A percentile compares a stretch with the other conserved stretches of the same genome.
phyloP scores from a whole-genome alignment of 2,329 filamentous ascomycete species.

The Botryotinia calthae region DNA sequence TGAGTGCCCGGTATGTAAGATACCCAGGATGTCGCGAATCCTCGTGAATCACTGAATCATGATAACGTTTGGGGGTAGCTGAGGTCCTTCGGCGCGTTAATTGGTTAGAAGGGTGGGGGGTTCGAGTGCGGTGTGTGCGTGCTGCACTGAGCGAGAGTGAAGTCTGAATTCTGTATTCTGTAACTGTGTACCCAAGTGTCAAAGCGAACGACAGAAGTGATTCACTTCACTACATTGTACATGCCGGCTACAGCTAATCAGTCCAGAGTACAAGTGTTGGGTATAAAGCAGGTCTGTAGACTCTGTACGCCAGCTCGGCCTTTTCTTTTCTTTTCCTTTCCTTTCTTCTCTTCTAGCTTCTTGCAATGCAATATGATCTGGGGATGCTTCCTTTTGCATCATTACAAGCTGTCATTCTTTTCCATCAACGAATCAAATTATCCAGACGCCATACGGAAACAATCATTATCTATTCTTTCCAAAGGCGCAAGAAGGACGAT shows the following conservation, averaged over 20 bases:
- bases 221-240: neutral
- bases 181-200: neutral
- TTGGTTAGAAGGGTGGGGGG: neutral
- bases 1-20: neutral
- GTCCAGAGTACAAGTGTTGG: neutral
- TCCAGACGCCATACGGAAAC: neutral
- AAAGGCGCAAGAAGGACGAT: neutral
- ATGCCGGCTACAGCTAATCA: neutral
- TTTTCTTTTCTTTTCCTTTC: neutral
- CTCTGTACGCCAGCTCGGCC: neutral
- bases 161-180: neutral
- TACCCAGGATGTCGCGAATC: neutral
- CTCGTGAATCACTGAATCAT: neutral
- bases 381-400: neutral
- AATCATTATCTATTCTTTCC: neutral
- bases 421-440: neutral
- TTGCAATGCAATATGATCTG: neutral
- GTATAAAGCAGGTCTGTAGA: neutral
- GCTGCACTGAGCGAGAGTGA: neutral
- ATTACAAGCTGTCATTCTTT: neutral
- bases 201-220: neutral
- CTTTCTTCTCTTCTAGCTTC: neutral
- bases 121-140: neutral
- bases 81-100: neutral
- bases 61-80: neutral